phyloP scores from a whole-genome alignment of 768 basidiomycete species.

The Hygrocybe coccinea region DNA sequence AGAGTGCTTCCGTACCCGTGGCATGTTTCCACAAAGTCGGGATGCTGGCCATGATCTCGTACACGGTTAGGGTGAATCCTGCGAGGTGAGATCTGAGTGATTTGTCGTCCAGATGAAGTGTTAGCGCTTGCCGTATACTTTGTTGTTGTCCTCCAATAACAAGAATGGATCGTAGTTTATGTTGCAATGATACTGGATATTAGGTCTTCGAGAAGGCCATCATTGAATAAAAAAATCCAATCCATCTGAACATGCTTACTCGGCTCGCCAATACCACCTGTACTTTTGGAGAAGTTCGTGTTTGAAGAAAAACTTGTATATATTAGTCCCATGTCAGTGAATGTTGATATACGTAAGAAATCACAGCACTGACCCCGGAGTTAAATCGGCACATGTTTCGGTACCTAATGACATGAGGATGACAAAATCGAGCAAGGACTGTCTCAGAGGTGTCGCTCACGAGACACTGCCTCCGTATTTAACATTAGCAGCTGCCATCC shows the following conservation, averaged over 20 bases:
- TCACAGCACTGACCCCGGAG: constrained; percentile 55
- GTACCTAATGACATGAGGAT: constrained; percentile 44
- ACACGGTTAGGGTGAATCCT: constrained; percentile 73
- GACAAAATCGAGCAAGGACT: too few relatives aligned
- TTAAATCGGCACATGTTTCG: constrained; percentile 77
- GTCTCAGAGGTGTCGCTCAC: background rate
- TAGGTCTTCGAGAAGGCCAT: constrained; percentile 46
- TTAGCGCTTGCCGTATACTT: constrained; percentile 66
- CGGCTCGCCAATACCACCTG: constrained; percentile 69
- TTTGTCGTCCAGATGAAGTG: too few relatives aligned
- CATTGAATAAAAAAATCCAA: background rate
- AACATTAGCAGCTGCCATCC: constrained; percentile 51
- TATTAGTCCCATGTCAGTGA: background rate
- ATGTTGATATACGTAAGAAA: background rate
- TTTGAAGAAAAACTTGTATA: constrained; percentile 64
- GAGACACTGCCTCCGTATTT: constrained; percentile 41
- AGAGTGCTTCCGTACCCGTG: too few relatives aligned
- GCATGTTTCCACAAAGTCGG: constrained; percentile 73
- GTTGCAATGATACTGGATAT: constrained; percentile 74
- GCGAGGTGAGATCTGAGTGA: too few relatives aligned
- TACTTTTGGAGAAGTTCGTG: constrained; percentile 64
- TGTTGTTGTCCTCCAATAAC: constrained; percentile 66
- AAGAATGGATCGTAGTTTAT: constrained; percentile 64
- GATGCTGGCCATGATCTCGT: constrained; percentile 74
- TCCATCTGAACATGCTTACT: constrained; percentile 31